phyloP scores from a whole-genome alignment of 2,329 filamentous ascomycete genomes.

The Tothia fuscella region DNA sequence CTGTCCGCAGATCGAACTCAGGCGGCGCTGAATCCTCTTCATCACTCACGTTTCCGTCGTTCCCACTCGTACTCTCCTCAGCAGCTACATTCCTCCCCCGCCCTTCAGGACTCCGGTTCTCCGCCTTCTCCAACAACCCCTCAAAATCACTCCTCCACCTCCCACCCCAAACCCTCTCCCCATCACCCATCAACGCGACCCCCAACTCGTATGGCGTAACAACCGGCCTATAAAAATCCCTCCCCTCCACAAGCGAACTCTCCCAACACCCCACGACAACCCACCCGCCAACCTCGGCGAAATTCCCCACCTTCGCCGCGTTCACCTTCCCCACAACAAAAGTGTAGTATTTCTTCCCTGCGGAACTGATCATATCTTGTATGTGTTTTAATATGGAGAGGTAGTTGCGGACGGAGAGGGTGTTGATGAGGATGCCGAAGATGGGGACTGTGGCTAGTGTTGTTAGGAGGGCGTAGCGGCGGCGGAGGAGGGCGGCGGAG shows the following conservation, averaged over 20 bases:
- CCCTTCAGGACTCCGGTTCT: slow-evolving; percentile 12
- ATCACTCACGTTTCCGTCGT: slow-evolving; percentile 49
- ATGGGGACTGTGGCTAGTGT: slow-evolving; percentile 69
- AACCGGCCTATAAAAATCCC: slow-evolving; percentile 77
- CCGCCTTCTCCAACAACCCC: slow-evolving; percentile 38
- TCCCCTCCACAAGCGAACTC: slow-evolving; percentile 79
- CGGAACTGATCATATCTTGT: slow-evolving; percentile 57
- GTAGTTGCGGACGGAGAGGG: slow-evolving; percentile 84
- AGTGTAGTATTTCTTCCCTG: slow-evolving; percentile 90
- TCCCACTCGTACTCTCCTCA: slow-evolving; percentile 15
- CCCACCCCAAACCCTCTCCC: slow-evolving; percentile 70
- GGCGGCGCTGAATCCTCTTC: slow-evolving; percentile 60
- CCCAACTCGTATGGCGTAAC: slow-evolving; percentile 92
- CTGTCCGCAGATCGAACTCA: slow-evolving; percentile 85
- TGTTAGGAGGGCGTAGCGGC: slow-evolving; percentile 79
- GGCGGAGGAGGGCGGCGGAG: slow-evolving; percentile 49
- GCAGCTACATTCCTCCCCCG: slow-evolving; percentile 4
- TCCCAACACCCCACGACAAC: slow-evolving; percentile 98
- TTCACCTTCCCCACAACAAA: slow-evolving; percentile 96
- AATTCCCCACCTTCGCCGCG: slow-evolving; percentile 90
- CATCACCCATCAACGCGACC: slow-evolving; percentile 62
- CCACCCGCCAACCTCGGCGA: slow-evolving; percentile 90
- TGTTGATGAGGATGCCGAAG: slow-evolving; percentile 93
- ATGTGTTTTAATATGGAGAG: slow-evolving; percentile 66
- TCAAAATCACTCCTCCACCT: slow-evolving; percentile 85